A percentile compares a stretch with the other conserved stretches of the same genome.
Conservation (phyloP, 371 early-diverging fungal species). For the Mortierella sp. region DNA sequence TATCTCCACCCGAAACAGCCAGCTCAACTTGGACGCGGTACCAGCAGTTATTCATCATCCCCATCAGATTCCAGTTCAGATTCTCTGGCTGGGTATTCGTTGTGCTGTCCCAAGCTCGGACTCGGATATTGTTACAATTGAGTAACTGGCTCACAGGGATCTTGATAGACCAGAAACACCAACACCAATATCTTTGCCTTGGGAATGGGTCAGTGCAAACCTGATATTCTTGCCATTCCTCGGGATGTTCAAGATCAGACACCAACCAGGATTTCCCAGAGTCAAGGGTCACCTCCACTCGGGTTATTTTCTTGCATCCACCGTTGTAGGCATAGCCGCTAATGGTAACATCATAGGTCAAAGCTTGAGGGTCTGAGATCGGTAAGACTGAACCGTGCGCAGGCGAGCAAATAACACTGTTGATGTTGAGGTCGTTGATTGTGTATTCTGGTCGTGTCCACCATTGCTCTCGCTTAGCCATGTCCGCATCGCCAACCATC, state of each 20-base stretch:
- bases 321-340: slow-evolving; percentile 85
- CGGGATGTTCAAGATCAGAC: slow-evolving; percentile 58
- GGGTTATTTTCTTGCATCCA: slow-evolving; percentile 75
- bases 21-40: slow-evolving; percentile 63
- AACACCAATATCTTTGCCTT: slow-evolving; percentile 69
- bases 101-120: slow-evolving; percentile 80
- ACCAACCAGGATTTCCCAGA: slow-evolving; percentile 82
- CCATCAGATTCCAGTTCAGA: slow-evolving; percentile 84
- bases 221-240: slow-evolving; percentile 40
- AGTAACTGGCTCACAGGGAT: slow-evolving; percentile 61
- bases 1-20: slow-evolving; percentile 22
- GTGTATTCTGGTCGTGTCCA: slow-evolving; percentile 70
- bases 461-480: slow-evolving; percentile 61
- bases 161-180: slow-evolving; percentile 74
- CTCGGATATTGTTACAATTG: slow-evolving; percentile 62
- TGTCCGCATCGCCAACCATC: slow-evolving; percentile 57
- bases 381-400: slow-evolving; percentile 43
- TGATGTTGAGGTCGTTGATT: slow-evolving; percentile 77
- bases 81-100: slow-evolving; percentile 80
- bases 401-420: slow-evolving; percentile 66
- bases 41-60: slow-evolving; percentile 87
- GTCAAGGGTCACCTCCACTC: slow-evolving; percentile 85
- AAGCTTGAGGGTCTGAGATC: slow-evolving; percentile 21
- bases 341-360: slow-evolving; percentile 48
- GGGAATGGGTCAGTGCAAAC: slow-evolving; percentile 28